Evolutionary conservation across 331 rosid genomes (phyloP), one percentile per base, ranked within the genome.

Genomic region (Malus hybrid): DNA sequence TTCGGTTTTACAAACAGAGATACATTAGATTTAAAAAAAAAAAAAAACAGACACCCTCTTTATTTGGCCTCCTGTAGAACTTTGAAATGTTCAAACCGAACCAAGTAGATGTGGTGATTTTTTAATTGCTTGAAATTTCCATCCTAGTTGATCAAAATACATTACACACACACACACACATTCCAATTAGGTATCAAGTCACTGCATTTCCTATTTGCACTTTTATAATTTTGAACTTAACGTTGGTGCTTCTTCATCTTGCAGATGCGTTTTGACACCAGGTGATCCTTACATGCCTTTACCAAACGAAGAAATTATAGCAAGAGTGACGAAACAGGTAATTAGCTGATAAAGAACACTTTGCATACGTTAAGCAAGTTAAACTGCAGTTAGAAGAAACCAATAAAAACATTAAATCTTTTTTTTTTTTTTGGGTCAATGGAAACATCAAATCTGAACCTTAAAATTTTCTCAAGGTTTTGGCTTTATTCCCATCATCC

Each of bases 231-330:
- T 34, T 22, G 57, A 61, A 42, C 14, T 57, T 16, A 75, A 50
- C 1, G 13, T 44, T 39, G 66, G 75, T 78, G 48, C 15, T 53
- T 11, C 80, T 80, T 77, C 57, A 12, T 81, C 64, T 75, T 75
- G 77, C 91, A 95, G 99, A 78, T 95, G 99, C 82, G 99, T 95
- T 80, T 79, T 92, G 76, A 95, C 99, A 0, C 99, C 99, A 4
- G 99, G 99, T 60, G 99, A 92, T 86, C 99, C 99, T 55, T 95
- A 95, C 92, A 95, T 92, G 99, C 96, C 97, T 71, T 86, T 92
- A 70, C 89, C 86, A 55, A 92, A 95, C 61, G 99, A 92, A 1
- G 95, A 92, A 85, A 95, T 95, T 66, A 84, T 92, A 77, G 79
- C 95, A 61, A 92, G 93, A 87, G 99, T 92, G 68, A 75, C 87